Base-by-base conservation (phyloP, 371 early-diverging fungal genomes). In the Syncephalastrum sp. region DNA sequence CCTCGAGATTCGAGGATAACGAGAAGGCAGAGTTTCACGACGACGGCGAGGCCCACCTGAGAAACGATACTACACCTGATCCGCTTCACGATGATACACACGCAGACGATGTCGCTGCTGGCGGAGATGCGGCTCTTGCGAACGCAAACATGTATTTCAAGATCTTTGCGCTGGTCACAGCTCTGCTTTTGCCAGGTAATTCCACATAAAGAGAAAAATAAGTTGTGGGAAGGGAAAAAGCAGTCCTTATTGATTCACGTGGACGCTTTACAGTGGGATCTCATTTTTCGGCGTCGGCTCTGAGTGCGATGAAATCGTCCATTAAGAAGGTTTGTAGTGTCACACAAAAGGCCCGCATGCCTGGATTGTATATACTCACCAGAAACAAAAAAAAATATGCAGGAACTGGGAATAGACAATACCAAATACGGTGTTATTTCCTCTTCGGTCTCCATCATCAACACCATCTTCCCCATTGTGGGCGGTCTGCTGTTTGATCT, bases 371-470 rank as follows among this genome's bases (percentile, higher is more conserved):
- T 55, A 50, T 21, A 43, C 14, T 54, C 53, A 42, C 27, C 23
- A 15, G 10, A 21, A 54, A 44, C 43, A n/a, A 5, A 41, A 5
- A 41, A 42, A 15, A 42, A 15, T 19, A 38, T 47, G 53, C 45
- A 73, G 74, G 55, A 81, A 16, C 61, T 81, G 1, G 46, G 41
- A 13, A 72, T 80, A 42, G 59, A 65, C 12, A 82, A 82, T 50
- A 78, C 82, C 3, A 67, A 75, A 43, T 83, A 80, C 58, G 83
- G 83, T 51, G 77, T 80, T 2, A 56, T 81, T 16, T 71, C 75
- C 29, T 70, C 81, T 15, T 56, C 77, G 5, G 72, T 82, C 1
- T 73, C 75, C 12, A 75, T 81, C 24, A 73, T 83, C 47, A 81
- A 81, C 51, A 83, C 83, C 0, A 63, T 81, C 42, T 69, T 83